phyloP scores from a whole-genome alignment of 1,139 yeast species.

The Saccharomyces hybrid region DNA sequence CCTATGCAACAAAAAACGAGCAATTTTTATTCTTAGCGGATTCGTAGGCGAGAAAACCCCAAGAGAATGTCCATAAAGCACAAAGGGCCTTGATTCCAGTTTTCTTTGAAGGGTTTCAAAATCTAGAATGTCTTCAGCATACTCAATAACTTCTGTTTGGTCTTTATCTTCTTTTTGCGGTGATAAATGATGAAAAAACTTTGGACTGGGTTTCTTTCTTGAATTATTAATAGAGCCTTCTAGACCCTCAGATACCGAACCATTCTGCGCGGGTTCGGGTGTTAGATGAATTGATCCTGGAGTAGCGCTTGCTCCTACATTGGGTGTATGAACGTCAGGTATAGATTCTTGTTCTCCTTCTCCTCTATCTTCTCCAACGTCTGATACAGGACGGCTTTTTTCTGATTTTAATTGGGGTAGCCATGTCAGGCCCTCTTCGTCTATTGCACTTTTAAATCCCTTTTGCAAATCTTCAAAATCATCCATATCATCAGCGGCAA shows the following conservation, averaged over 20 bases:
- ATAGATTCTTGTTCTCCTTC: not conserved
- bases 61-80: conserved; percentile 38
- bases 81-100: conserved; percentile 11
- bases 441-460: conserved; percentile 24
- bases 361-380: not conserved
- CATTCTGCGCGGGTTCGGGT: not conserved
- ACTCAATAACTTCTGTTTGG: conserved; percentile 1
- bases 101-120: conserved; percentile 1
- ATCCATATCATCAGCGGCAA: conserved; percentile 29
- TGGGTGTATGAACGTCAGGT: not conserved
- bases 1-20: conserved; percentile 23
- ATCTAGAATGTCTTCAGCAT: not conserved
- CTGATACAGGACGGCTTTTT: not conserved
- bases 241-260: not conserved
- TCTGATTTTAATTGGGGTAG: conserved; percentile 19
- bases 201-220: not conserved
- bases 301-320: not conserved
- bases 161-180: not conserved
- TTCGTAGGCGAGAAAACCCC: conserved; percentile 33
- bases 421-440: conserved; percentile 25
- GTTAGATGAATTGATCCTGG: not conserved
- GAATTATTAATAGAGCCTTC: not conserved
- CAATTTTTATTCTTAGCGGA: conserved; percentile 30
- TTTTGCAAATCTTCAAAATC: conserved; percentile 30
- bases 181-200: not conserved